phyloP scores from a whole-genome alignment of 164 flowering plant genomes.

The Sextonia rubra region DNA sequence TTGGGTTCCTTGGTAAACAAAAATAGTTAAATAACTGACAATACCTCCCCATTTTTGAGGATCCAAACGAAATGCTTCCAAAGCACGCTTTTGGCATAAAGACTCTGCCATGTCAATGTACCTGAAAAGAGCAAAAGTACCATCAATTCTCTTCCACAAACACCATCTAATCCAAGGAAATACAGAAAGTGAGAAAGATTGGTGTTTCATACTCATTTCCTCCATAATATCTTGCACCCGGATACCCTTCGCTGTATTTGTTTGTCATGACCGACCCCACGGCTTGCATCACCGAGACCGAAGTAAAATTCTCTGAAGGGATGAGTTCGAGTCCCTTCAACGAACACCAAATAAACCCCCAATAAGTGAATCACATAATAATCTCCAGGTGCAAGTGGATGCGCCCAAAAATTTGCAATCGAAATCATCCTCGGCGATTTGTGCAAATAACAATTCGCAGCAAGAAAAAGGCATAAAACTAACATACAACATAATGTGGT shows the following conservation, averaged over 20 bases:
- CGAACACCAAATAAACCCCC: slow-evolving; percentile 10
- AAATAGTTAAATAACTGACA: background rate
- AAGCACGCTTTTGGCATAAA: slow-evolving; percentile 95
- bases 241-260: slow-evolving; percentile 99
- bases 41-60: slow-evolving; percentile 99
- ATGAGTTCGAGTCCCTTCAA: slow-evolving; percentile 90
- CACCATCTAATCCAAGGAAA: background rate
- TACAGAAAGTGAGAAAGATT: background rate
- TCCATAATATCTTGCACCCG: slow-evolving; percentile 99
- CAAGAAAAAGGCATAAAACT: background rate
- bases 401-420: background rate
- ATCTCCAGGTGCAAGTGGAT: background rate
- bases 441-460: background rate
- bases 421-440: background rate
- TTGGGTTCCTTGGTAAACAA: background rate
- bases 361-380: background rate
- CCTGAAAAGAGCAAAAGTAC: slow-evolving; percentile 33
- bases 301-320: slow-evolving; percentile 98
- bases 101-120: slow-evolving; percentile 99
- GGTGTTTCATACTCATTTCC: slow-evolving; percentile 82
- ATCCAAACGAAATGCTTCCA: slow-evolving; percentile 92
- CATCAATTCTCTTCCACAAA: background rate
- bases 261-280: slow-evolving; percentile 99
- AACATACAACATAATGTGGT: background rate
- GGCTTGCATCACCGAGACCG: slow-evolving; percentile 98